Evolutionary conservation across 345 rosid species (phyloP), one percentile per base, ranked within the genome.

Genomic region (Rubroshorea leprosula): DNA sequence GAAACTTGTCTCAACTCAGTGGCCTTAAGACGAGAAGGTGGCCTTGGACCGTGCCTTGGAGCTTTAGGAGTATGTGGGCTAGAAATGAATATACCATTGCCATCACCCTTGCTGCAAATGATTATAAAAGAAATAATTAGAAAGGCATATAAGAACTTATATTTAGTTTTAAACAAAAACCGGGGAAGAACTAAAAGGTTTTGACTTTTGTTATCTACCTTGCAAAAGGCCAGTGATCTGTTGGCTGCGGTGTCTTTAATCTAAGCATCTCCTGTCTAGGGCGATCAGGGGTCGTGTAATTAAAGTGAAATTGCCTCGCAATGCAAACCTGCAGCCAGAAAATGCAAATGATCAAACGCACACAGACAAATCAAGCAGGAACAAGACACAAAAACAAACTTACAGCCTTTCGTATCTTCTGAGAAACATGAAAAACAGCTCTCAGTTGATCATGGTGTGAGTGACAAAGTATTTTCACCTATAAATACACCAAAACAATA

Each of bases 261-360:
- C 80, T 76, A 57, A 86, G 68, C 89, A 84, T 67, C 58, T 92
- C 96, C 72, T 84, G 96, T 16, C 96, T 76, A 50, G 95, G 80
- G 22, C 96, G 90, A 79, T 83, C 87, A 45, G 98, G 96, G 21
- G 96, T 92, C 23, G 95, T 92, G 71, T 76, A 92, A 75, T 92
- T 92, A 66, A 92, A 92, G 66, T 92, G 76, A 45, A 70, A 75
- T 59, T 92, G 98, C 53, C 89, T 75, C 13, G 98, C 98, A 72
- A 78, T 14, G 72, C 81, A 24, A 52, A 81, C 87, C 98, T 92
- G 80, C 55, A 41, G 20, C 58, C 67, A 78, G 35, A 25, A 60
- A 63, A 9, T 4, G 5, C 18, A n/a, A n/a, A 5, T 60, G 39
- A n/a, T n/a, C n/a, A 26, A 53, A 43, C 17, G 13, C 24, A 16